Evolutionary conservation across 2,329 filamentous ascomycete genomes (phyloP).

Genomic region (Calonectria montana): DNA sequence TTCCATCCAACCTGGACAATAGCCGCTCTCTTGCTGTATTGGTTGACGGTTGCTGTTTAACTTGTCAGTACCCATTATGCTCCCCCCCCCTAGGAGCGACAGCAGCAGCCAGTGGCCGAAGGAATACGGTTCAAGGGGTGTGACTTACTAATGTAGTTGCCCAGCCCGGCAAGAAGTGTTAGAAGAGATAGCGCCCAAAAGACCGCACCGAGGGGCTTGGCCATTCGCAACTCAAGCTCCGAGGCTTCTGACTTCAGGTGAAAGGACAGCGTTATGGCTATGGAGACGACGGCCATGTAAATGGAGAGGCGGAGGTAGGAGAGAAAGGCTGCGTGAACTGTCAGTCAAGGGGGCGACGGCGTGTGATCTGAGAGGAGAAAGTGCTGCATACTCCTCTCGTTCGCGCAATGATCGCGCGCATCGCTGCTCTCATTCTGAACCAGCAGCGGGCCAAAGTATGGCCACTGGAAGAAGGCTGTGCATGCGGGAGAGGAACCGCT

Average conservation of each 20-base stretch:
- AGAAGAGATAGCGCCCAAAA: slow-evolving; percentile 87
- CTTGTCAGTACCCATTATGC: neutral
- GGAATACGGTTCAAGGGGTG: neutral
- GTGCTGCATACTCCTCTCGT: slow-evolving; percentile 71
- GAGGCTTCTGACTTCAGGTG: slow-evolving; percentile 83
- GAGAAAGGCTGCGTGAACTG: slow-evolving; percentile 71
- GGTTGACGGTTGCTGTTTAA: slow-evolving; percentile 72
- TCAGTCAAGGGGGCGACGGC: neutral
- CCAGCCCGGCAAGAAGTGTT: slow-evolving; percentile 81
- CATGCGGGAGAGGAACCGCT: neutral
- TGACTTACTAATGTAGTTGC: slow-evolving; percentile 82
- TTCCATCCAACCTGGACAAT: slow-evolving; percentile 95
- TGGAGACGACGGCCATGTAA: slow-evolving; percentile 89
- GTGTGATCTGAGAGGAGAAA: neutral
- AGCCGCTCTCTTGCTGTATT: slow-evolving; percentile 82
- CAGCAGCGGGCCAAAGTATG: slow-evolving; percentile 74
- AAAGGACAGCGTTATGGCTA: slow-evolving; percentile 93
- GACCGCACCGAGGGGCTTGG: slow-evolving; percentile 84
- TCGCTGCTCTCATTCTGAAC: slow-evolving; percentile 82
- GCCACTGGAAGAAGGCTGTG: slow-evolving; percentile 66
- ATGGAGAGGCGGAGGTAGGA: slow-evolving; percentile 90
- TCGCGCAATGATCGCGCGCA: slow-evolving; percentile 82
- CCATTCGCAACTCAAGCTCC: slow-evolving; percentile 77
- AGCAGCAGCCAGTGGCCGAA: neutral
- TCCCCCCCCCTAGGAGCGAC: neutral